Conservation (phyloP, 139 green algal species). For the Chlorella sp. region DNA sequence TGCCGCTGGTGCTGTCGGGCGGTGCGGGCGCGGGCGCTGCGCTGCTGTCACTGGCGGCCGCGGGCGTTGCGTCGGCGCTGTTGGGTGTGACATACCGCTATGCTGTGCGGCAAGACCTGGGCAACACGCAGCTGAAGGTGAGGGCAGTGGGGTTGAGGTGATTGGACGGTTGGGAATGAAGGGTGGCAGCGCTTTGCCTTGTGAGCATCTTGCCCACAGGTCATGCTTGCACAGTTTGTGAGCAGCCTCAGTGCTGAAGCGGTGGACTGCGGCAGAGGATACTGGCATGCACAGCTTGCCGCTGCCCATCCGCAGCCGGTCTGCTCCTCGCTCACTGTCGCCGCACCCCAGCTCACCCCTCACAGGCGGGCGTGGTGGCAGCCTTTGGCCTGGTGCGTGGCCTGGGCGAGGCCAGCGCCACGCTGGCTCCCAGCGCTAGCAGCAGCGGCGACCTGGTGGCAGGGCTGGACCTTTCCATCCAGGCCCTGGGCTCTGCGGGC, state of each 20-base stretch:
- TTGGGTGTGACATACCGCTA: constrained; percentile 33
- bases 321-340: too few relatives aligned
- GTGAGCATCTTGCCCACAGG: neutral
- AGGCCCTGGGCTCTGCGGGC: neutral
- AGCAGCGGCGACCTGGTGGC: neutral
- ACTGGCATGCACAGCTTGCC: too few relatives aligned
- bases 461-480: neutral
- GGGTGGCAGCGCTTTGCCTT: neutral
- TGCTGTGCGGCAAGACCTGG: constrained; percentile 14
- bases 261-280: too few relatives aligned
- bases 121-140: constrained; percentile 24
- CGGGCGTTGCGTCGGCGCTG: constrained; percentile 14
- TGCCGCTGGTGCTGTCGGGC: constrained; percentile 55
- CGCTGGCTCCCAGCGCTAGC: neutral
- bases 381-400: constrained; percentile 22
- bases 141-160: too few relatives aligned
- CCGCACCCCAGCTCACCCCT: too few relatives aligned
- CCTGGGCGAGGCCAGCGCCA: constrained; percentile 12
- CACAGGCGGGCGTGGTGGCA: constrained; percentile 28
- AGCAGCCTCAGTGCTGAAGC: too few relatives aligned
- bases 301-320: too few relatives aligned
- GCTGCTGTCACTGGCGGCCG: constrained; percentile 11
- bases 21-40: neutral
- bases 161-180: too few relatives aligned
- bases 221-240: too few relatives aligned